Evolutionary conservation across 306 rosid species (phyloP).

Genomic region (Castanea sativa): DNA sequence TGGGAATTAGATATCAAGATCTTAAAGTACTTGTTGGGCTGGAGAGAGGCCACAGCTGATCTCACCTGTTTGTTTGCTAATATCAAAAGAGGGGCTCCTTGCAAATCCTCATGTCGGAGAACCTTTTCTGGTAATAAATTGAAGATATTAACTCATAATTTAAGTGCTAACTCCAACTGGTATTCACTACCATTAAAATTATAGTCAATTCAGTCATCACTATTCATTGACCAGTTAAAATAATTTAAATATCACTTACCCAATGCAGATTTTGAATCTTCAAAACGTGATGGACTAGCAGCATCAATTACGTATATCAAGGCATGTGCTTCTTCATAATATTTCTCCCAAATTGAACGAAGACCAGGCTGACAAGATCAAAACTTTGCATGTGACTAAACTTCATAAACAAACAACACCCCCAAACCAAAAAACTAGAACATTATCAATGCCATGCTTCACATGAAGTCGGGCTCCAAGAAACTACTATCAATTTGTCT

Average conservation of each 20-base stretch:
- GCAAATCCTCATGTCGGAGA: conserved; percentile 93
- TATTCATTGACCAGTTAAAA: conserved; percentile 8
- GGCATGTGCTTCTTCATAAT: conserved; percentile 98
- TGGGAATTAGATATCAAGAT: background rate
- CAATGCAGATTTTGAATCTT: conserved; percentile 94
- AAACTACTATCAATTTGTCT: background rate
- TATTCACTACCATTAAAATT: conserved; percentile 9
- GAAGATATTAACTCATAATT: conserved; percentile 28
- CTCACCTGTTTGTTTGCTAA: conserved; percentile 96
- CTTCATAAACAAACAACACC: background rate
- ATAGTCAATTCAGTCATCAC: conserved; percentile 15
- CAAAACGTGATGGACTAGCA: conserved; percentile 77
- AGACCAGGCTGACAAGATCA: conserved; percentile 74
- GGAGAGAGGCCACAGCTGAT: background rate
- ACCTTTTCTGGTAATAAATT: conserved; percentile 74
- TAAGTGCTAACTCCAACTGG: conserved; percentile 6
- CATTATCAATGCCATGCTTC: background rate
- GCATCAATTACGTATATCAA: conserved; percentile 89
- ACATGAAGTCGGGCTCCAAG: background rate
- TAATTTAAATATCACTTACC: conserved; percentile 60
- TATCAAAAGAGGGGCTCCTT: conserved; percentile 93
- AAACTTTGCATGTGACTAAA: conserved; percentile 23
- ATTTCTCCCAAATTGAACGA: conserved; percentile 99
- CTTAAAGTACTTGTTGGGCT: background rate
- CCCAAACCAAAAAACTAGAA: background rate